Percentiles rank a stretch among this genome's conserved stretches.
Conservation (phyloP, 1,284 basidiomycete genomes). For the Meira nashicola region DNA sequence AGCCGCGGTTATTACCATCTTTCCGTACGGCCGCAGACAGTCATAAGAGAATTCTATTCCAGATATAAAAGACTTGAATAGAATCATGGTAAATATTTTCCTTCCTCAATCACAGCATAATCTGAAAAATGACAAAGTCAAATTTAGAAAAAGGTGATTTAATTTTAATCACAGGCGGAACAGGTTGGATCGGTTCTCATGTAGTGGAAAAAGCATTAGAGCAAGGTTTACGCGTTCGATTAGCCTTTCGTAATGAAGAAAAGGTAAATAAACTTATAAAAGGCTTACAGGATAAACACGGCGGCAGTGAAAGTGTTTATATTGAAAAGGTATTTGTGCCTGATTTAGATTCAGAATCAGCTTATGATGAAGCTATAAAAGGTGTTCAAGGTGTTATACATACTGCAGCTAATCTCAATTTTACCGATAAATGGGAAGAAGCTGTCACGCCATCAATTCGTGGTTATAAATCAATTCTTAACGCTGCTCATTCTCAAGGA, state of each 20-base stretch:
- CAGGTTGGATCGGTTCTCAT: constrained; percentile 2
- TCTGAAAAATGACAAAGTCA: no score
- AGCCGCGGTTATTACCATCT: no score
- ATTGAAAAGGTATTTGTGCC: not conserved
- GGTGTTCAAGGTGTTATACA: not conserved
- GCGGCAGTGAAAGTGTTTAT: not conserved
- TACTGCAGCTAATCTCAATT: not conserved
- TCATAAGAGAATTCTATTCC: no score
- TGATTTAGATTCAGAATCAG: not conserved
- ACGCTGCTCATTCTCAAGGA: not conserved
- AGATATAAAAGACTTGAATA: no score
- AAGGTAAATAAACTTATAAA: not conserved
- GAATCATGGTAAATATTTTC: no score
- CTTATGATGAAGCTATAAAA: constrained; percentile 2
- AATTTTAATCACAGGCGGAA: not conserved
- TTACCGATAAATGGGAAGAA: not conserved
- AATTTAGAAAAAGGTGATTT: not conserved
- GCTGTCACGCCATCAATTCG: not conserved
- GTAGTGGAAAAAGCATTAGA: not conserved
- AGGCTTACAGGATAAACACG: not conserved
- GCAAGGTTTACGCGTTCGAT: not conserved
- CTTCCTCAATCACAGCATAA: no score
- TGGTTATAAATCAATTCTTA: not conserved
- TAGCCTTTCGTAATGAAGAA: not conserved
- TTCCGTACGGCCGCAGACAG: no score